Base-by-base conservation (phyloP, 2,329 filamentous ascomycete species). In the Fusarium fracticaudum region DNA sequence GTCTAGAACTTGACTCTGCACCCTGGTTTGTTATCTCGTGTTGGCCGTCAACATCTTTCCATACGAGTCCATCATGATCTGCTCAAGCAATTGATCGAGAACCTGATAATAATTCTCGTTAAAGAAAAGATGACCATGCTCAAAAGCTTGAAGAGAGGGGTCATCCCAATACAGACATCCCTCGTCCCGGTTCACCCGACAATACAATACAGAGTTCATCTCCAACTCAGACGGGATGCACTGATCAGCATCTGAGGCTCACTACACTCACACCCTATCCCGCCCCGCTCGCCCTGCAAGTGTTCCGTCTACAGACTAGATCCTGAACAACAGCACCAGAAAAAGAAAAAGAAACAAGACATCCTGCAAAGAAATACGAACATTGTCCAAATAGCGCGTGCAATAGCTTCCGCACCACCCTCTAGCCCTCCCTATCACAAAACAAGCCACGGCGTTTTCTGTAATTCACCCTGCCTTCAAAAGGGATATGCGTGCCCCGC, bases 151-250 rank as follows among this genome's bases (percentile, higher is more conserved):
- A 12, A 13, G 24, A 33, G 35, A 62, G 55, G n/a, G 37, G 26
- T 50, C 9, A 10, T 29, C 55, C 41, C 33, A 51, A 31, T 51
- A 51, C 20, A n/a, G 33, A 59, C 20, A 55, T n/a, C 35, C 29
- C 33, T 51, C 35, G 41, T 60, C 40, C 54, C 60, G 66, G 69
- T 72, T 71, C 62, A 48, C 57, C 67, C 57, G 69, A 71, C 51
- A 67, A 64, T 47, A 67, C 55, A 55, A 53, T 48, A 60, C 37
- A 66, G 43, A 44, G 43, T 62, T 67, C 43, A 60, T 53, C 65
- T 22, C 41, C 35, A 45, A 48, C 37, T 50, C n/a, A 31, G 14
- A 33, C 33, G 33, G 13, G 33, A 45, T 40, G 47, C 67, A 53
- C 29, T 13, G 57, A 61, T 67, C 63, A 60, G 13, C 57, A n/a